phyloP scores from a whole-genome alignment of 805 yeast genomes.

The Pichia gijzeniarum region DNA sequence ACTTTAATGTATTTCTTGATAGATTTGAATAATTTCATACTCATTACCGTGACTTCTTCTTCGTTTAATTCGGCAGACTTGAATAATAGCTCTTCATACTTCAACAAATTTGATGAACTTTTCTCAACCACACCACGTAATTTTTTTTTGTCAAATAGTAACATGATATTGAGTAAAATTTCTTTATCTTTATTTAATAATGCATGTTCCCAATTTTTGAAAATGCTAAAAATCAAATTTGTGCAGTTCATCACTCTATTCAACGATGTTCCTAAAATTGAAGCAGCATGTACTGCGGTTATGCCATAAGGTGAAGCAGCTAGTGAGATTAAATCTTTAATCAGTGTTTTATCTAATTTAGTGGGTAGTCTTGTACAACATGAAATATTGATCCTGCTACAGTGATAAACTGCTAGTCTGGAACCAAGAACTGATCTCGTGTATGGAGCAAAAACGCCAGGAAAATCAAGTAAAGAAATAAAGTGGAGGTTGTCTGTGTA shows the following conservation, averaged over 20 bases:
- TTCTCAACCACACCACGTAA: slow-evolving; percentile 51
- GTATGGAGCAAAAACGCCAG: slow-evolving; percentile 58
- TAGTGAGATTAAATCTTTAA: slow-evolving; percentile 58
- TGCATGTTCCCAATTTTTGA: slow-evolving; percentile 40
- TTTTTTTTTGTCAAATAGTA: slow-evolving; percentile 49
- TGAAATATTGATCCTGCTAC: slow-evolving; percentile 63
- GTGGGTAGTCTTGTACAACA: slow-evolving; percentile 70
- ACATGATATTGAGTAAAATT: slow-evolving; percentile 57
- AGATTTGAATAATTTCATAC: slow-evolving; percentile 44
- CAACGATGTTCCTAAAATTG: slow-evolving; percentile 59
- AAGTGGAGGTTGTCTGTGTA: slow-evolving; percentile 34
- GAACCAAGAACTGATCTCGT: slow-evolving; percentile 77
- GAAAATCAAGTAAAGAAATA: slow-evolving; percentile 46
- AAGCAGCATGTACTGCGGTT: slow-evolving; percentile 64
- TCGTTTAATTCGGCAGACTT: slow-evolving; percentile 53
- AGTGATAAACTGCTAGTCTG: slow-evolving; percentile 66
- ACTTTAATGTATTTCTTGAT: slow-evolving; percentile 38
- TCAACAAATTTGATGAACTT: slow-evolving; percentile 47
- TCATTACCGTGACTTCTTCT: slow-evolving; percentile 44
- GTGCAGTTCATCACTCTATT: slow-evolving; percentile 58
- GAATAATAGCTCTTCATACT: slow-evolving; percentile 43
- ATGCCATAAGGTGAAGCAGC: slow-evolving; percentile 66
- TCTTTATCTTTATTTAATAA: slow-evolving; percentile 44
- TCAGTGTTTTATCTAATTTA: slow-evolving; percentile 50
- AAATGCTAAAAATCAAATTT: slow-evolving; percentile 40